Base-by-base conservation (phyloP, 306 rosid species). In the Vigna mungo region DNA sequence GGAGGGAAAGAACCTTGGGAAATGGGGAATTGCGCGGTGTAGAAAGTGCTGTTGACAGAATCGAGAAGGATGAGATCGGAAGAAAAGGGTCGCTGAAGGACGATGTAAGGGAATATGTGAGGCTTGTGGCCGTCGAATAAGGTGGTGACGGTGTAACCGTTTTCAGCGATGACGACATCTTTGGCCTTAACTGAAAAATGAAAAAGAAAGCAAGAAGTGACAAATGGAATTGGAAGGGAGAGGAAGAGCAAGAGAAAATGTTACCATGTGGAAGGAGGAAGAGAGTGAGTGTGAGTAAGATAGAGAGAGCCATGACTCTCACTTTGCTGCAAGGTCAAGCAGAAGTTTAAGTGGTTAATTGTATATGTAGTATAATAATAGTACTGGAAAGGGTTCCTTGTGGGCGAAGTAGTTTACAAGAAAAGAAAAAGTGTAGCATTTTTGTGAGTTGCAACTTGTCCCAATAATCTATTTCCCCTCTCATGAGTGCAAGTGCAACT, bases 1-100 rank as follows among this genome's bases (percentile, higher is more conserved):
- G 4, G 3, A 34, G 2, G 39, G 16, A 54, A 64, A 63, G 34
- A n/a, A 92, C 97, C 96, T 83, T 82, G 65, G 48, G 92, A 77
- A 0, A 53, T 2, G 62, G 92, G 97, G 46, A 90, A 56, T 11
- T 72, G 74, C 6, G 84, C 62, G 17, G 87, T 67, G 87, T 88
- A 92, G 63, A 92, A 78, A 71, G 67, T 47, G 47, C 97, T 88
- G 56, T 74, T 74, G 7, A 36, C 5, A 2, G 77, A 73, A 75
- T 90, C 96, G 2, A 92, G 97, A 11, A 92, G 18, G 23, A 90
- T 18, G 46, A 92, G 82, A 83, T 92, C 91, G 62, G 92, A 85
- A 12, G 88, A 90, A 20, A 75, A 74, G 36, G 85, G 86, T 48
- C 39, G 82, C 52, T 82, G 82, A 7, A 90, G 81, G 32, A 86